Evolutionary conservation across 306 rosid genomes (phyloP), one percentile per base, ranked within the genome.

Genomic region (Medicago ruthenica): DNA sequence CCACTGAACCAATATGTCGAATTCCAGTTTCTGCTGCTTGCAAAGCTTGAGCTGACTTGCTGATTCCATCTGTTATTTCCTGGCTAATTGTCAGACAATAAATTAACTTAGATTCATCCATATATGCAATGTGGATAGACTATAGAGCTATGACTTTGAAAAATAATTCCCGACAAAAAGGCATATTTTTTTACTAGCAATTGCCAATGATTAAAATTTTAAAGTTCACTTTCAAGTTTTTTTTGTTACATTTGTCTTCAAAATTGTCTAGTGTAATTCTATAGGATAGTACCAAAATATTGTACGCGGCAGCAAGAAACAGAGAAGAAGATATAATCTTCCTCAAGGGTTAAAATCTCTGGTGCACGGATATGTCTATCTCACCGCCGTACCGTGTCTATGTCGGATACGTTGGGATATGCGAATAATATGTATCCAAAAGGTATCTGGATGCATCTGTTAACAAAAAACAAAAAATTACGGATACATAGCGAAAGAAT

Each of bases 11-110:
- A 7, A 95, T 85, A 81, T 87, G 89, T 67, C 91, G 90, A 76
- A 95, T 85, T 86, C 97, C 97, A 53, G 93, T 88, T 83, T 89
- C 92, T 51, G 97, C 97, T 8, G 97, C 93, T 80, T 88, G 96
- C 80, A 95, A 87, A 60, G 97, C 96, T 88, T 92, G 96, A 79
- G 93, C 78, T 55, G 99, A 92, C 81, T 89, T 92, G 91, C 4
- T 92, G 62, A 95, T 89, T 73, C 97, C 97, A 16, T 95, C 97
- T 68, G 93, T 74, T 83, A 95, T 88, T 88, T 95, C 97, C 86
- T 89, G 97, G 83, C 98, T 95, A 84, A 13, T 76, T 44, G 74
- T 83, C 77, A 45, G 75, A 76, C 22, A 69, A 68, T 60, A 80
- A 62, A 72, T 34, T 13, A 66, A 51, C 55, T 76, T 60, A 75